phyloP scores from a whole-genome alignment of 2,329 filamentous ascomycete species.

The Alternaria longipes region DNA sequence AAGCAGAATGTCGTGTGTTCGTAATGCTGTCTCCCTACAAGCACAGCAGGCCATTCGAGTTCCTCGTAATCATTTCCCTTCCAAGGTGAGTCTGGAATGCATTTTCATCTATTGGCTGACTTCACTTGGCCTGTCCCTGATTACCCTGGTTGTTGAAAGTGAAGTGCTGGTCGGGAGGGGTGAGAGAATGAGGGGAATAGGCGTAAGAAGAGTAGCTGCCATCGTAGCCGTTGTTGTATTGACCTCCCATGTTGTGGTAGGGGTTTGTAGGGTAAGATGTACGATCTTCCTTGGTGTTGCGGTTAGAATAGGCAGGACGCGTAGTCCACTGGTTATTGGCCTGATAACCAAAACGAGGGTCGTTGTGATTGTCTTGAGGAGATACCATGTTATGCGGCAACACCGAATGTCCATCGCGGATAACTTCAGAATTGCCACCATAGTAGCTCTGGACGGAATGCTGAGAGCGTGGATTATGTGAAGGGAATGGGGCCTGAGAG shows the following conservation, averaged over 20 bases:
- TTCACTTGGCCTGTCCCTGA: slow-evolving; percentile 26
- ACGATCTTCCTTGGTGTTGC: slow-evolving; percentile 36
- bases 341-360: slow-evolving; percentile 27
- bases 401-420: neutral
- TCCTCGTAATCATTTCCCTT: neutral
- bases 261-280: slow-evolving; percentile 33
- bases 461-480: slow-evolving; percentile 37
- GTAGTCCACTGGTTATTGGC: slow-evolving; percentile 26
- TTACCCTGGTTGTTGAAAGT: slow-evolving; percentile 26
- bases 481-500: slow-evolving; percentile 6
- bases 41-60: neutral
- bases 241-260: slow-evolving; percentile 26
- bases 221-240: slow-evolving; percentile 29
- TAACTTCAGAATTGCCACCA: slow-evolving; percentile 20
- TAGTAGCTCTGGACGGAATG: slow-evolving; percentile 33
- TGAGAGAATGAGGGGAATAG: slow-evolving; percentile 22
- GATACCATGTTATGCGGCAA: slow-evolving; percentile 10
- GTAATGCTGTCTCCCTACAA: neutral
- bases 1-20: neutral
- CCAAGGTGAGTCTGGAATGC: neutral
- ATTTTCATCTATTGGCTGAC: neutral
- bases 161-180: slow-evolving; percentile 31
- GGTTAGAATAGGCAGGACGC: slow-evolving; percentile 22
- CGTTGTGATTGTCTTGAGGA: slow-evolving; percentile 26
- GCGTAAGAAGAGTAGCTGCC: slow-evolving; percentile 29